Evolutionary conservation across 2,329 filamentous ascomycete species (phyloP), one percentile per base, ranked within the genome.

Genomic region (Neobulgaria alba): DNA sequence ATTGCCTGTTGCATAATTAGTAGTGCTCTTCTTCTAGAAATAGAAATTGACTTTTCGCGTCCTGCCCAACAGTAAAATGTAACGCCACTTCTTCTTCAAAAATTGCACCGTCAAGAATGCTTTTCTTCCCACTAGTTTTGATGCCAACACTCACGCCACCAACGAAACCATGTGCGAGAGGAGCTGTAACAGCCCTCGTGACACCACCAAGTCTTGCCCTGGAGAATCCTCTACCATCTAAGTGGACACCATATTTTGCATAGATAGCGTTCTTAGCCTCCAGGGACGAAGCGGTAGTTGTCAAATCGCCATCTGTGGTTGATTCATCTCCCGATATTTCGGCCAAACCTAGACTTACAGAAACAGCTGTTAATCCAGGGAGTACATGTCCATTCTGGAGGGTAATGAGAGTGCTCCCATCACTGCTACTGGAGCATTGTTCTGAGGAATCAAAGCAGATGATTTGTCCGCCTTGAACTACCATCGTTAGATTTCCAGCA

Each of bases 291-390:
- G 10, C 61, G 50, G 14, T 57, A 57, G 31, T 23, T n/a, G 14
- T 35, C 8, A 62, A 58, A 3, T 46, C 42, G 10, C 73, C 73
- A 49, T 77, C 72, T 2, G 65, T 60, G 0, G 73, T 73, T 16
- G 55, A 57, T 1, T 50, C 46, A 37, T 71, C 67, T 1, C 55
- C 58, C 15, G 57, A 52, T 30, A 76, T 75, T 49, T 76, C 73
- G 9, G 59, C 55, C 3, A 76, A 57, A 1, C 73, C 73, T 2
- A 77, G 62, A 5, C 56, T 52, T 4, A 62, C 60, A 3, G 69
- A 66, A 23, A 75, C 60, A 2, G 68, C 65, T n/a, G 66, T 72
- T 21, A 76, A 53, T 0, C 70, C 64, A 2, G 71, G 67, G 5
- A 67, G 61, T 26, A 73, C 50, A 45, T 73, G 57, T 2, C 71